Percentiles rank a stretch among this genome's conserved stretches.
phyloP scores from a whole-genome alignment of 441 rosid genomes.

The Croton laevigatus region DNA sequence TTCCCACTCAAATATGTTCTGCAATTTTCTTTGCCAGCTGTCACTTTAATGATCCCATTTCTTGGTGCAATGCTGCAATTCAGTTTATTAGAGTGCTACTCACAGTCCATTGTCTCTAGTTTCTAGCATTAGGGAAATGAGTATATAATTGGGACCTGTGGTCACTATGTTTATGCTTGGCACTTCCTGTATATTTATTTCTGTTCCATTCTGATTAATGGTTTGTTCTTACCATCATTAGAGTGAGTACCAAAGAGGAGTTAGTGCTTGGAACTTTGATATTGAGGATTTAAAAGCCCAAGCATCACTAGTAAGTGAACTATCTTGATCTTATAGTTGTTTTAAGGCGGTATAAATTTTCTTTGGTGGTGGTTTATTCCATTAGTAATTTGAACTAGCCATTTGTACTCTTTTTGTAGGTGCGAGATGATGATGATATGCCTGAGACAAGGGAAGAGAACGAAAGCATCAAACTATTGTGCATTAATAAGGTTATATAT shows the following conservation, averaged over 20 bases:
- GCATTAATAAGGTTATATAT: constrained; percentile 43
- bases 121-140: constrained; percentile 10
- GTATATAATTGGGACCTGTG: neutral
- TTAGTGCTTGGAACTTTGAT: constrained; percentile 99
- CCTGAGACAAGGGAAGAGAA: constrained; percentile 60
- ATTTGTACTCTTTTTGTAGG: constrained; percentile 38
- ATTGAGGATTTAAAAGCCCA: constrained; percentile 90
- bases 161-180: neutral
- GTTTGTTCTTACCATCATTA: constrained; percentile 34
- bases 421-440: constrained; percentile 71
- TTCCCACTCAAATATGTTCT: neutral
- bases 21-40: neutral
- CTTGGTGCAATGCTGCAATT: neutral
- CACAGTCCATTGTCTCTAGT: neutral
- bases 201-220: constrained; percentile 1
- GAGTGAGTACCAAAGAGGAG: constrained; percentile 98
- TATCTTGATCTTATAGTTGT: constrained; percentile 13
- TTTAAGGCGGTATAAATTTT: neutral
- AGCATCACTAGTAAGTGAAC: constrained; percentile 72
- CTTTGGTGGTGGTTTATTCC: constrained; percentile 17
- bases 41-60: neutral
- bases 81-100: neutral
- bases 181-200: neutral
- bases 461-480: constrained; percentile 36
- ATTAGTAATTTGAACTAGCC: constrained; percentile 13